Evolutionary conservation across 257 asterid species (phyloP).

Genomic region (Salvia splendens): DNA sequence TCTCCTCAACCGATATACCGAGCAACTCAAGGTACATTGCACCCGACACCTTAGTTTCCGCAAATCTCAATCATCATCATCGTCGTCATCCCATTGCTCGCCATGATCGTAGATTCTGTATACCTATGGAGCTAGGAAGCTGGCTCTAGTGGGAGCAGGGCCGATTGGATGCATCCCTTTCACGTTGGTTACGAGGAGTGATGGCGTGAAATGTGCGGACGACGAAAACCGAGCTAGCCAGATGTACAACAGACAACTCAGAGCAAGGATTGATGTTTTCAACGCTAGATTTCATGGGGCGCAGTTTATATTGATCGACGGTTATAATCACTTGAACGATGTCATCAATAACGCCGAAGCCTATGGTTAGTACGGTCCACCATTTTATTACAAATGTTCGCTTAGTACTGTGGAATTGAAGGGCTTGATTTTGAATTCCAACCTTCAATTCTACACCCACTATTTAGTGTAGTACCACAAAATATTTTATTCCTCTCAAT

Average conservation of each 20-base stretch:
- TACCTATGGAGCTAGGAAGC: conserved; percentile 70
- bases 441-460: too few relatives aligned
- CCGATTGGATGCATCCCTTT: conserved; percentile 85
- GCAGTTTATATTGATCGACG: conserved; percentile 59
- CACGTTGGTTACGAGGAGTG: conserved; percentile 41
- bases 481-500: too few relatives aligned
- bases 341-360: conserved; percentile 55
- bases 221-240: conserved; percentile 61
- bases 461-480: too few relatives aligned
- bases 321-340: conserved; percentile 73
- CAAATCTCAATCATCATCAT: not conserved
- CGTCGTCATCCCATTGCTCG: too few relatives aligned
- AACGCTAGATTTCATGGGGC: conserved; percentile 62
- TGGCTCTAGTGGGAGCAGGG: conserved; percentile 62
- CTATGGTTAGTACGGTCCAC: conserved; percentile 37
- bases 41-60: too few relatives aligned
- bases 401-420: too few relatives aligned
- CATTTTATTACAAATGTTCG: too few relatives aligned
- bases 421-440: too few relatives aligned
- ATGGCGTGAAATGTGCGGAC: conserved; percentile 64
- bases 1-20: conserved; percentile 51
- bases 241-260: conserved; percentile 60
- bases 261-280: conserved; percentile 54
- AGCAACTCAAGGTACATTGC: conserved; percentile 40
- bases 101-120: conserved; percentile 42